Percentiles rank a stretch among this genome's conserved stretches.
Conservation (phyloP, 805 yeast species). For the Candida quercuum region DNA sequence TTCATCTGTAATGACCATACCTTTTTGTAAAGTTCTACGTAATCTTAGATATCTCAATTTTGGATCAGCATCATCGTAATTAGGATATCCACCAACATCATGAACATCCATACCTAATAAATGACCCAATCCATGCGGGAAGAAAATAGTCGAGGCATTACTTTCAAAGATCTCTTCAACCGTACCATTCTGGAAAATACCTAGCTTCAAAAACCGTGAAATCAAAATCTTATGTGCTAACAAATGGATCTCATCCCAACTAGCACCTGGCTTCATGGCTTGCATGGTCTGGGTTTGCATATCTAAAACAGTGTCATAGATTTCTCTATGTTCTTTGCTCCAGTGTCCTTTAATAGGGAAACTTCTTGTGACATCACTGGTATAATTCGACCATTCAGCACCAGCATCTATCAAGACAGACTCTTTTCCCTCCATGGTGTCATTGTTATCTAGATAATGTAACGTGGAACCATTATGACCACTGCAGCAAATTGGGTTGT, state of each 20-base stretch:
- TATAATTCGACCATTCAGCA: conserved; percentile 92
- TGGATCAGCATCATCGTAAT: conserved; percentile 80
- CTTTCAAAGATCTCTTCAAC: conserved; percentile 66
- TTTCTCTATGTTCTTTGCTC: conserved; percentile 79
- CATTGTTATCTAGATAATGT: conserved; percentile 84
- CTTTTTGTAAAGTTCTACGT: conserved; percentile 62
- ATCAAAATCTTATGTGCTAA: conserved; percentile 76
- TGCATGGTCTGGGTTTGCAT: conserved; percentile 77
- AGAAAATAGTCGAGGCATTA: conserved; percentile 70
- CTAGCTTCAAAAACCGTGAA: conserved; percentile 62
- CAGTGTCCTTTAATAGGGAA: conserved; percentile 91
- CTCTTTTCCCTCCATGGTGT: conserved; percentile 47
- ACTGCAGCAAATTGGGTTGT: conserved; percentile 94
- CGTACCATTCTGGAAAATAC: conserved; percentile 61
- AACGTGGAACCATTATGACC: conserved; percentile 89
- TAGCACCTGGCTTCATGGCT: conserved; percentile 73
- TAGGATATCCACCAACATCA: conserved; percentile 87
- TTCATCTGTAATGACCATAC: conserved; percentile 91
- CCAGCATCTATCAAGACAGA: conserved; percentile 91
- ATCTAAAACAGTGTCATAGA: conserved; percentile 71
- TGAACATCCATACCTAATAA: conserved; percentile 93
- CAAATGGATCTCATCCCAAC: conserved; percentile 83
- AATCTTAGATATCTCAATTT: conserved; percentile 73
- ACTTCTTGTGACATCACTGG: conserved; percentile 91
- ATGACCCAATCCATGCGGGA: conserved; percentile 96